Evolutionary conservation across 148 eudicot species (phyloP).

Genomic region (Rhododendron ovatum): DNA sequence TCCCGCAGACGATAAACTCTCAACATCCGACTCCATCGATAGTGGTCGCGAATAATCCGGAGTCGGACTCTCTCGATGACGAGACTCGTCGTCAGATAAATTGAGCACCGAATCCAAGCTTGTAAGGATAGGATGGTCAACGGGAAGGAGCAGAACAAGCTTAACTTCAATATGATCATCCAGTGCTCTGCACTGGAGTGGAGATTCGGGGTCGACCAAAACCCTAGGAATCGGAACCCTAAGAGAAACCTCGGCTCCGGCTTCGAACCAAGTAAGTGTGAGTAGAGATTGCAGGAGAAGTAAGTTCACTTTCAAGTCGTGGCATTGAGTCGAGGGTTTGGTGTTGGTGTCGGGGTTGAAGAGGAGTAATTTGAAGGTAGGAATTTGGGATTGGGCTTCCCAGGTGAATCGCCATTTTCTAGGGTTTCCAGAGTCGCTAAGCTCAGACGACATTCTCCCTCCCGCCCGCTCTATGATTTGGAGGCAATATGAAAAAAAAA

Average conservation of each 20-base stretch:
- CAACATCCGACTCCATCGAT: constrained; percentile 54
- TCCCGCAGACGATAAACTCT: constrained; percentile 40
- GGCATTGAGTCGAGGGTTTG: constrained; percentile 45
- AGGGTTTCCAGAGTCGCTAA: constrained; percentile 39
- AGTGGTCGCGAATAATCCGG: constrained; percentile 29
- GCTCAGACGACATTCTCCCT: constrained; percentile 16
- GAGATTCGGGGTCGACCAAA: constrained; percentile 65
- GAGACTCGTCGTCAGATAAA: constrained; percentile 22
- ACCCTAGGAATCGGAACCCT: constrained; percentile 70
- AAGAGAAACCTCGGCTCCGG: constrained; percentile 22
- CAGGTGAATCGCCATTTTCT: constrained; percentile 82
- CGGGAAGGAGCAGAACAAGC: constrained; percentile 60
- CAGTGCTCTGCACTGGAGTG: constrained; percentile 32
- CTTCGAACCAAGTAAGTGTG: constrained; percentile 33
- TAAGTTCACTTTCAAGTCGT: constrained; percentile 36
- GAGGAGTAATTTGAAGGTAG: constrained; percentile 63
- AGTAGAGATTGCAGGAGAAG: constrained; percentile 41
- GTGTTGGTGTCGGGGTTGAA: constrained; percentile 37
- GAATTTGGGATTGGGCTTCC: constrained; percentile 88
- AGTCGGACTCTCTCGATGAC: neutral
- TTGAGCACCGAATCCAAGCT: constrained; percentile 38
- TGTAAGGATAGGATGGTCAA: constrained; percentile 75
- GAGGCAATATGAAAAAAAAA: constrained; percentile 12
- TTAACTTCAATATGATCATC: constrained; percentile 76
- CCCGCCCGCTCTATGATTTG: neutral